These are phyloP conservation scores for Leccinum obscurum DNA, from an alignment of 768 basidiomycete species.

Conservation along the genomic window DNA sequence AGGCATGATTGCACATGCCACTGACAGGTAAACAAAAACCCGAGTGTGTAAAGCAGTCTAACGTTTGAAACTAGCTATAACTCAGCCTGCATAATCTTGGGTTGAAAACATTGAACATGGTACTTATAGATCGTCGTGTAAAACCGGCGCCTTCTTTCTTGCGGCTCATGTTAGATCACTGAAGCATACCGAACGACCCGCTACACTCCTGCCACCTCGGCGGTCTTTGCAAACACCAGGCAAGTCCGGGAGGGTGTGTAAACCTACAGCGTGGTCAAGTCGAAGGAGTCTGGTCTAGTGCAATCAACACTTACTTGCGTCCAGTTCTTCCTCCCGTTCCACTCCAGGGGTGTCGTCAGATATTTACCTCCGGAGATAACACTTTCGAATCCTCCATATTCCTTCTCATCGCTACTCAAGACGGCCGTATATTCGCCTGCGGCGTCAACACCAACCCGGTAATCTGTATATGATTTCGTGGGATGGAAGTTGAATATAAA, in stretches of 20 bases:
- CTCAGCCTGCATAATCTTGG: neutral
- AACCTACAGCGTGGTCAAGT: constrained; percentile 20
- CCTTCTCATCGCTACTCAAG: constrained; percentile 81
- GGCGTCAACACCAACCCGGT: constrained; percentile 86
- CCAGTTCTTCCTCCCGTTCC: constrained; percentile 93
- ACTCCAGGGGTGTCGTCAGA: constrained; percentile 82
- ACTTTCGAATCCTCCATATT: constrained; percentile 90
- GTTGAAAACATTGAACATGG: neutral
- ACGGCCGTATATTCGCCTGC: constrained; percentile 84
- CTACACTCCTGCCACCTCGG: constrained; percentile 1
- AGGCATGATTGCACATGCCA: too few relatives aligned
- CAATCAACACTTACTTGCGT: constrained; percentile 57
- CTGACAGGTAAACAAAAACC: too few relatives aligned
- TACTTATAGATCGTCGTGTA: neutral
- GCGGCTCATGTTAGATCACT: neutral
- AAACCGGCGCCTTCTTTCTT: neutral
- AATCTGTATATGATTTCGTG: constrained; percentile 87
- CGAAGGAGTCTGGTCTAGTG: neutral
- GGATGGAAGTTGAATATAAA: constrained; percentile 99
- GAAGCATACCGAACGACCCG: neutral
- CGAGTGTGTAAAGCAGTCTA: too few relatives aligned
- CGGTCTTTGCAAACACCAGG: constrained; percentile 28
- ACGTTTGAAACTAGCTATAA: too few relatives aligned
- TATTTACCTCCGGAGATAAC: constrained; percentile 62
- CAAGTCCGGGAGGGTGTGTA: constrained; percentile 35